Evolutionary conservation across 2,329 filamentous ascomycete species (phyloP), one percentile per base, ranked within the genome.

Genomic region (Colletotrichum navitas): DNA sequence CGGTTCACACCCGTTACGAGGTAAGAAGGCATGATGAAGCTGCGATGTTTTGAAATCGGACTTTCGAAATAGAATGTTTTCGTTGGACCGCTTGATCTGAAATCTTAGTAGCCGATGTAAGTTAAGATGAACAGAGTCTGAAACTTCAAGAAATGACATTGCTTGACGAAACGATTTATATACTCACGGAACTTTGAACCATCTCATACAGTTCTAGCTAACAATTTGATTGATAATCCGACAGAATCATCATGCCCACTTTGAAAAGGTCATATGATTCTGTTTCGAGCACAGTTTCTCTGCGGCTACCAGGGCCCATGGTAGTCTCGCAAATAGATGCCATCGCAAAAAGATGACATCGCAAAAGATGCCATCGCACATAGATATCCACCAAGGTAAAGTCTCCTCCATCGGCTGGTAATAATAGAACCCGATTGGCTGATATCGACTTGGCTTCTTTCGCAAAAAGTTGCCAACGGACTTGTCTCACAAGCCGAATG

Each of bases 401-500:
- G 8, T 10, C 43, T n/a, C 29, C 29, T 45, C 43, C 43, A 45
- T 18, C 3, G 1, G 1, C 10, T 51, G 45, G 8, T 39, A 11
- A 18, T 5, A 11, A 16, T 1, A 1, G 16, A 18, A 26, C 16
- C 1, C 36, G 14, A 62, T 62, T 62, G 43, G 59, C n/a, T 5
- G 4, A 8, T 21, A 10, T 4, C 11, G 43, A n/a, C 4, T 21
- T 24, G 24, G 29, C 43, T 32, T 49, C 59, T 43, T 60, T 51
- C 59, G 59, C 59, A 62, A 62, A 62, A 62, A 62, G 59, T 62
- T 62, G 59, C 59, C 43, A 24, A 21, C 14, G 10, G 32, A 26
- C 54, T 39, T 26, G 14, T 51, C 59, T 18, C 18, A 29, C 4
- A 5, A 51, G 21, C 34, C n/a, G 45, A 32, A 62, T 49, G 14